Evolutionary conservation across 345 rosid genomes (phyloP).

Genomic region (Ailanthus altissimus): DNA sequence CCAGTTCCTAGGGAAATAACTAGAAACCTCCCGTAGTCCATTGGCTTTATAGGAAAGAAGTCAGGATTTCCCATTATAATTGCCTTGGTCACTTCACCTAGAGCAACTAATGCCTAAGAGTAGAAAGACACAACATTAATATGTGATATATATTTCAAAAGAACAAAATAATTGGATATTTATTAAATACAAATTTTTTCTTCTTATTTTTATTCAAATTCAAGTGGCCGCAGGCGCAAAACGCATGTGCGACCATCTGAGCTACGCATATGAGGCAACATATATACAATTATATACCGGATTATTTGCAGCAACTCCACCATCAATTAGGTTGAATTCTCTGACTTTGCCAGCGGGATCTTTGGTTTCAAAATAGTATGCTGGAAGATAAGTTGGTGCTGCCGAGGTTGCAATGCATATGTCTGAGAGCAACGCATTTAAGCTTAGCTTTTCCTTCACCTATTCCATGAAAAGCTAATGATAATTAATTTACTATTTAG

Average conservation of each 20-base stretch:
- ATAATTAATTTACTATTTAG: too few relatives aligned
- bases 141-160: too few relatives aligned
- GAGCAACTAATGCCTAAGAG: conserved; percentile 50
- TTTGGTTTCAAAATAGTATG: conserved; percentile 40
- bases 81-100: conserved; percentile 55
- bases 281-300: conserved; percentile 34
- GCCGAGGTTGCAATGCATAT: conserved; percentile 68
- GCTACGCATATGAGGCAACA: too few relatives aligned
- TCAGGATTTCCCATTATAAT: too few relatives aligned
- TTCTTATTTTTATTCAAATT: too few relatives aligned
- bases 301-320: too few relatives aligned
- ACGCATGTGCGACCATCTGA: too few relatives aligned
- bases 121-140: too few relatives aligned
- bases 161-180: too few relatives aligned
- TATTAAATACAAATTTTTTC: too few relatives aligned
- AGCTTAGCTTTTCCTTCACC: conserved; percentile 36
- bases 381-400: conserved; percentile 61
- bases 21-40: conserved; percentile 38
- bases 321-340: conserved; percentile 49
- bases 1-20: conserved; percentile 53
- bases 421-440: conserved; percentile 49
- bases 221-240: too few relatives aligned
- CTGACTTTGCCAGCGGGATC: conserved; percentile 28
- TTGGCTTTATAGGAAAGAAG: too few relatives aligned
- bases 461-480: conserved; percentile 14